phyloP scores from a whole-genome alignment of 129 eudicot genomes.

The Deinandra increscens region DNA sequence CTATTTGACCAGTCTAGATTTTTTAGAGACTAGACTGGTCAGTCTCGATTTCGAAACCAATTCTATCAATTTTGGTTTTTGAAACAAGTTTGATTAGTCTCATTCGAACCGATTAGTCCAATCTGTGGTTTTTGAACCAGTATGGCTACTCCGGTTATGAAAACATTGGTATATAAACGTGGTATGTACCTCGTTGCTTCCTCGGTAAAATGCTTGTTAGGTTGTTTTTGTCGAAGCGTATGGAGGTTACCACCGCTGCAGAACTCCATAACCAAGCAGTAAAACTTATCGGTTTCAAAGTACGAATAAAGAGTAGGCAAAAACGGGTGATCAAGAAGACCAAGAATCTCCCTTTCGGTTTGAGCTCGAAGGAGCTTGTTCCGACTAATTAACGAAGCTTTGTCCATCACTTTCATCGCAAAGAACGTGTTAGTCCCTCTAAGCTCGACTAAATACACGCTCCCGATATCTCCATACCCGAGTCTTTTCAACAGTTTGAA shows the following conservation, averaged over 20 bases:
- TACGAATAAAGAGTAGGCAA: conserved; percentile 66
- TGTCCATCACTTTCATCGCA: conserved; percentile 88
- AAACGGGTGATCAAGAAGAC: conserved; percentile 69
- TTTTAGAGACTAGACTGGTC: too few relatives aligned
- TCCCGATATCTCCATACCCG: conserved; percentile 61
- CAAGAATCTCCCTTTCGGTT: conserved; percentile 47
- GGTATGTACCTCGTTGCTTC: conserved; percentile 57
- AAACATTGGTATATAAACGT: too few relatives aligned
- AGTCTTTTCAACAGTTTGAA: conserved; percentile 47
- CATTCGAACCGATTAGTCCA: too few relatives aligned
- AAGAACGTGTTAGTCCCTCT: conserved; percentile 55
- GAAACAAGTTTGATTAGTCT: too few relatives aligned
- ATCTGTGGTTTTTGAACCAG: too few relatives aligned
- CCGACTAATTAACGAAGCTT: conserved; percentile 67
- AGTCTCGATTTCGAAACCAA: too few relatives aligned
- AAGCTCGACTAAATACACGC: conserved; percentile 73
- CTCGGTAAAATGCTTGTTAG: conserved; percentile 65
- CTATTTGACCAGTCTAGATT: too few relatives aligned
- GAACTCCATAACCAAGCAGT: conserved; percentile 82
- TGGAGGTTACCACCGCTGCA: conserved; percentile 87
- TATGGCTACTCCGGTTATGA: too few relatives aligned
- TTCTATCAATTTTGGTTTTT: too few relatives aligned
- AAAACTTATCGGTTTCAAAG: conserved; percentile 69
- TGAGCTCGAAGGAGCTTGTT: conserved; percentile 71
- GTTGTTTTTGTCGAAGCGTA: conserved; percentile 74